Evolutionary conservation across 306 rosid species (phyloP).

Genomic region (Rosa rugosa): DNA sequence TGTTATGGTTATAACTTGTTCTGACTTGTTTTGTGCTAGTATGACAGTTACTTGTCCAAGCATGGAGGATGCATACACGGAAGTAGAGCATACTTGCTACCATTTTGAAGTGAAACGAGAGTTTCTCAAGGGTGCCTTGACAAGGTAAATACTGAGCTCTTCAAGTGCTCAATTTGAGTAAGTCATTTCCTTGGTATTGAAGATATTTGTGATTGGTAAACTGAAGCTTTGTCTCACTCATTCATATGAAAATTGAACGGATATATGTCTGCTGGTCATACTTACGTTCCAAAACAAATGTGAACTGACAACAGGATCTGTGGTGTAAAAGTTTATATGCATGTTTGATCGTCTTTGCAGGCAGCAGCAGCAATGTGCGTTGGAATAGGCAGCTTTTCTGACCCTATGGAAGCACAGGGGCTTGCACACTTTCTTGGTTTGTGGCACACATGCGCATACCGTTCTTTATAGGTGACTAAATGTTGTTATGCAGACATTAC

Average conservation of each 20-base stretch:
- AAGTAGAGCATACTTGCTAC: slow-evolving; percentile 88
- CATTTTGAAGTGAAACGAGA: slow-evolving; percentile 94
- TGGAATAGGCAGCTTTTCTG: too few species aligned
- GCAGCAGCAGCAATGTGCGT: too few species aligned
- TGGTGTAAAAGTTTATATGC: neutral
- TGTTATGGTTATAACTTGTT: slow-evolving; percentile 5
- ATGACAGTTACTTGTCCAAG: slow-evolving; percentile 96
- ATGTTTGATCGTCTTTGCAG: too few species aligned
- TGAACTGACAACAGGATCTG: neutral
- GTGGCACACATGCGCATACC: too few species aligned
- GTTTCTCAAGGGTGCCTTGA: slow-evolving; percentile 83
- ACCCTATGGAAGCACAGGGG: too few species aligned
- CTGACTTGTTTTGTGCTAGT: slow-evolving; percentile 63
- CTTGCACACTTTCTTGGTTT: too few species aligned
- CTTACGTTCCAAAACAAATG: neutral
- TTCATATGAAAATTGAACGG: neutral
- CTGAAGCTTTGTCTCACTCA: too few species aligned
- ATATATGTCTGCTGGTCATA: neutral
- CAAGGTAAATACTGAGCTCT: slow-evolving; percentile 55
- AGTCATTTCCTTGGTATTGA: slow-evolving; percentile 12
- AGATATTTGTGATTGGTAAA: slow-evolving; percentile 19
- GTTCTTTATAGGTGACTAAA: too few species aligned
- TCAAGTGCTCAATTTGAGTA: neutral
- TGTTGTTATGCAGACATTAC: too few species aligned
- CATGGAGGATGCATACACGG: slow-evolving; percentile 99